These are phyloP conservation scores for Coriolopsis trogii DNA, from an alignment of 1,284 basidiomycete species.

Conservation along the genomic window DNA sequence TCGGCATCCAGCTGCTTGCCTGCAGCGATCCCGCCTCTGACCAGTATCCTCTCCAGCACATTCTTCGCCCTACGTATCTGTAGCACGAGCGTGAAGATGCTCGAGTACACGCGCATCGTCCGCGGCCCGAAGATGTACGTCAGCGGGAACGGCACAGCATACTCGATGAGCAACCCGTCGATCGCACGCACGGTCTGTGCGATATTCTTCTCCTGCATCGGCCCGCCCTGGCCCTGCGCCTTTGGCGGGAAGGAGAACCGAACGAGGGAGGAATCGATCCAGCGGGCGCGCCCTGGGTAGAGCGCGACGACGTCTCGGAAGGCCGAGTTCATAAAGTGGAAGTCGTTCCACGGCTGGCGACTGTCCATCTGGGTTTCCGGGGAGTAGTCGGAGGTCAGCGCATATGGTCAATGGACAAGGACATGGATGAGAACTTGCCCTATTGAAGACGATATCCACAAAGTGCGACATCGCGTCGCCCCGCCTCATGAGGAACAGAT, in stretches of 20 bases:
- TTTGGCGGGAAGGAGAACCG: constrained; percentile 58
- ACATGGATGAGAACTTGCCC: constrained; percentile 47
- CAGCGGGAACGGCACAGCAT: constrained; percentile 80
- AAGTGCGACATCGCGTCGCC: constrained; percentile 78
- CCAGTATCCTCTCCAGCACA: constrained; percentile 67
- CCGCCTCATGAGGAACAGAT: constrained; percentile 71
- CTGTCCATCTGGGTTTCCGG: constrained; percentile 77
- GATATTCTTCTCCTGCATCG: constrained; percentile 45
- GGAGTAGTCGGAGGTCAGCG: no score
- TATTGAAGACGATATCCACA: constrained; percentile 68
- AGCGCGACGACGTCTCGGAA: constrained; percentile 70
- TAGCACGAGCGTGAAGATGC: constrained; percentile 77
- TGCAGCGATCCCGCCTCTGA: constrained; percentile 47
- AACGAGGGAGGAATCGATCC: constrained; percentile 76
- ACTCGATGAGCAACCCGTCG: constrained; percentile 72
- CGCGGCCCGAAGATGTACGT: constrained; percentile 75
- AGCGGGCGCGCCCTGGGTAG: constrained; percentile 40
- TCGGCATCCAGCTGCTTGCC: constrained; percentile 42
- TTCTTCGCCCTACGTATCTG: constrained; percentile 77
- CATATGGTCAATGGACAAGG: background rate
- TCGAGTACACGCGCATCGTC: constrained; percentile 62
- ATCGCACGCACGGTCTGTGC: constrained; percentile 60
- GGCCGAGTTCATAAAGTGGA: constrained; percentile 81
- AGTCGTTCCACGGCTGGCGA: constrained; percentile 76
- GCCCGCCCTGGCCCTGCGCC: constrained; percentile 32